Evolutionary conservation across 208 protist genomes (phyloP).

Genomic region (Wallacemonas sp.): DNA sequence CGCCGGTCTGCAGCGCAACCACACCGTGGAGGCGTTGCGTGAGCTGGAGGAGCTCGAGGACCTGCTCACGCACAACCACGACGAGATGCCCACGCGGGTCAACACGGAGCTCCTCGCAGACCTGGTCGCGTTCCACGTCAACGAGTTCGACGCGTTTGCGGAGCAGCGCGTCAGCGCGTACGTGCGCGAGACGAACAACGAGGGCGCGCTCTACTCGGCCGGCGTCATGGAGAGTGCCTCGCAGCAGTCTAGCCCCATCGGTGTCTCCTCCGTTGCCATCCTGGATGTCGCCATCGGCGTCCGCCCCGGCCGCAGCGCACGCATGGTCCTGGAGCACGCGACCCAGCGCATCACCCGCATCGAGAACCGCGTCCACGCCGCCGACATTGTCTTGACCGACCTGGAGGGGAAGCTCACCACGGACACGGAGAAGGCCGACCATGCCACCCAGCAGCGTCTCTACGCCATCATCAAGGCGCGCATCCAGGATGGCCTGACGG

Average conservation of each 20-base stretch:
- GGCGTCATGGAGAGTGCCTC: slow-evolving; percentile 56
- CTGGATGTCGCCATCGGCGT: slow-evolving; percentile 84
- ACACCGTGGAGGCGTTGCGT: slow-evolving; percentile 55
- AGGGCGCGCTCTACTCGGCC: slow-evolving; percentile 57
- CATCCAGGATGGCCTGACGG: slow-evolving; percentile 38
- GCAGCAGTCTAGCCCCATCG: slow-evolving; percentile 40
- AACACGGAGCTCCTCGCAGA: slow-evolving; percentile 72
- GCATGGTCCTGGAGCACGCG: slow-evolving; percentile 79
- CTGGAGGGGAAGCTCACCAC: slow-evolving; percentile 7
- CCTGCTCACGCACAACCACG: slow-evolving; percentile 42
- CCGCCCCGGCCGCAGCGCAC: slow-evolving; percentile 57
- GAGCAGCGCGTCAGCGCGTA: slow-evolving; percentile 63
- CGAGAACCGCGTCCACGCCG: slow-evolving; percentile 60
- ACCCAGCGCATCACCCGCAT: slow-evolving; percentile 45
- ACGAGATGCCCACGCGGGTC: slow-evolving; percentile 57
- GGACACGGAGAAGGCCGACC: slow-evolving; percentile 15
- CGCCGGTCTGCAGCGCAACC: slow-evolving; percentile 61
- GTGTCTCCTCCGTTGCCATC: slow-evolving; percentile 60
- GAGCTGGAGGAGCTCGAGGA: slow-evolving; percentile 68
- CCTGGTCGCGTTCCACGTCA: slow-evolving; percentile 75
- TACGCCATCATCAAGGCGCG: slow-evolving; percentile 68
- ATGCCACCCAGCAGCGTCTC: slow-evolving; percentile 55
- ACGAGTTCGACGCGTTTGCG: slow-evolving; percentile 83
- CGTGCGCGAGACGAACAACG: slow-evolving; percentile 70
- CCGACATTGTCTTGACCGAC: slow-evolving; percentile 41